phyloP scores from a whole-genome alignment of 1,139 yeast species.

The Protomyces gravidus region DNA sequence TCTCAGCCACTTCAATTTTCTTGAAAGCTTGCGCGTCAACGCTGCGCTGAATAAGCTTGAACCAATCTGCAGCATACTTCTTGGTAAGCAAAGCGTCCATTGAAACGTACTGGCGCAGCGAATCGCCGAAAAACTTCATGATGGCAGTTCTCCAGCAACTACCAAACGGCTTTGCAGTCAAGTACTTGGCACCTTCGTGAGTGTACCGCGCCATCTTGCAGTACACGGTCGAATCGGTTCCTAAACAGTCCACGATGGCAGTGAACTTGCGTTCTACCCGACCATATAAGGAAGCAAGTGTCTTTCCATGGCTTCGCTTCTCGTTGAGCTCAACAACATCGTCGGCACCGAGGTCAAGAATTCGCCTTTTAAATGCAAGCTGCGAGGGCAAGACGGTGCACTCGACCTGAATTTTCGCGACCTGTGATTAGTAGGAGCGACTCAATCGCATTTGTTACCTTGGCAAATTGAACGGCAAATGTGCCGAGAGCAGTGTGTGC shows the following conservation, averaged over 20 bases:
- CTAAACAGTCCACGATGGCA: slow-evolving; percentile 14
- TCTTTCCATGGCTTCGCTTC: slow-evolving; percentile 2
- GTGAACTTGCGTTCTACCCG: slow-evolving; percentile 23
- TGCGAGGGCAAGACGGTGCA: slow-evolving; percentile 6
- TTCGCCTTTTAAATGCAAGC: not conserved
- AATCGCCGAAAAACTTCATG: slow-evolving; percentile 5
- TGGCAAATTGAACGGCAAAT: slow-evolving; percentile 10
- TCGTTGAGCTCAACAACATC: slow-evolving; percentile 18
- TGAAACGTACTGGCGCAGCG: slow-evolving; percentile 15
- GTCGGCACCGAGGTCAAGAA: slow-evolving; percentile 9
- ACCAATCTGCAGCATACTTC: slow-evolving; percentile 2
- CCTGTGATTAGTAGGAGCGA: not conserved
- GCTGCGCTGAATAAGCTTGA: slow-evolving; percentile 1
- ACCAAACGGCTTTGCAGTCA: slow-evolving; percentile 9
- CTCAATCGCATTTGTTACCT: not conserved
- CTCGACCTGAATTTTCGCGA: slow-evolving; percentile 22
- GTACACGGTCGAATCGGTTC: slow-evolving; percentile 7
- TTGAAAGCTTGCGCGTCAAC: slow-evolving; percentile 8
- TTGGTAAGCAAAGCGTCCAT: slow-evolving; percentile 3
- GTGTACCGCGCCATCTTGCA: slow-evolving; percentile 17
- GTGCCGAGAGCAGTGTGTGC: slow-evolving; percentile 23
- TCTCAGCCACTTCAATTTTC: slow-evolving; percentile 15
- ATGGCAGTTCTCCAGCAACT: slow-evolving; percentile 13
- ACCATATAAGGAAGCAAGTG: slow-evolving; percentile 22
- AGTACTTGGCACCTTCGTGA: slow-evolving; percentile 12